A percentile compares a stretch with the other conserved stretches of the same genome.
phyloP scores from a whole-genome alignment of 2,329 filamentous ascomycete species.

The Mycosphaerella sp. region DNA sequence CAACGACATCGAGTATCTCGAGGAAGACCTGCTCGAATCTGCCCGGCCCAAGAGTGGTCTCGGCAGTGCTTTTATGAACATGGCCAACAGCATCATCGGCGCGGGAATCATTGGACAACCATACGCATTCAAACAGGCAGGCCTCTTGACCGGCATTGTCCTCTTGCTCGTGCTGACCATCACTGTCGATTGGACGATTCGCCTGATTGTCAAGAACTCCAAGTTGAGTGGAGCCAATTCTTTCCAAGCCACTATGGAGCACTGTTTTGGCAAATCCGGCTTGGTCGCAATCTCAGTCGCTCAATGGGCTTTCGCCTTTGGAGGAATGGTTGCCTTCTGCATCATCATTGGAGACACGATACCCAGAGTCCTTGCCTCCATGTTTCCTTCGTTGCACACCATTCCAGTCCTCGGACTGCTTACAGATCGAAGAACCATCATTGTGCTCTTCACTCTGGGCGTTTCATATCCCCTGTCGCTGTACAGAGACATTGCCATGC shows the following conservation, averaged over 20 bases:
- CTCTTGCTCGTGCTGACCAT: slow-evolving; percentile 74
- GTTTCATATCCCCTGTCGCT: slow-evolving; percentile 87
- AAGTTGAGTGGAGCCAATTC: slow-evolving; percentile 91
- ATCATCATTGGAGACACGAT: slow-evolving; percentile 97
- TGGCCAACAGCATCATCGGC: slow-evolving; percentile 96
- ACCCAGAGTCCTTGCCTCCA: slow-evolving; percentile 74
- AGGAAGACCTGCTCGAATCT: slow-evolving; percentile 47
- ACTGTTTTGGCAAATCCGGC: slow-evolving; percentile 85
- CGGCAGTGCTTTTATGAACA: slow-evolving; percentile 94
- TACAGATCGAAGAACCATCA: slow-evolving; percentile 73
- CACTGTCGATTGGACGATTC: slow-evolving; percentile 94
- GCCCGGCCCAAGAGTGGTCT: slow-evolving; percentile 77
- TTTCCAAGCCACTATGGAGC: slow-evolving; percentile 92
- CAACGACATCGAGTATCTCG: slow-evolving; percentile 48
- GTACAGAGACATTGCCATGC: slow-evolving; percentile 95
- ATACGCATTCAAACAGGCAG: slow-evolving; percentile 92
- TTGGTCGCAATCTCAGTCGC: slow-evolving; percentile 85
- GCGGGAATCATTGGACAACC: slow-evolving; percentile 72
- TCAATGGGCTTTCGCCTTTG: slow-evolving; percentile 98
- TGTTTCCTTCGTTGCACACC: slow-evolving; percentile 68
- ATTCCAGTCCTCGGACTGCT: slow-evolving; percentile 76
- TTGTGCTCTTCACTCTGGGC: slow-evolving; percentile 77
- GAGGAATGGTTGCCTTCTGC: slow-evolving; percentile 96
- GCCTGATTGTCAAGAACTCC: slow-evolving; percentile 93
- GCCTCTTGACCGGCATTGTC: slow-evolving; percentile 69